These are phyloP conservation scores for Soucietia sequanensis DNA, from an alignment of 805 yeast genomes.

Conservation along the genomic window DNA sequence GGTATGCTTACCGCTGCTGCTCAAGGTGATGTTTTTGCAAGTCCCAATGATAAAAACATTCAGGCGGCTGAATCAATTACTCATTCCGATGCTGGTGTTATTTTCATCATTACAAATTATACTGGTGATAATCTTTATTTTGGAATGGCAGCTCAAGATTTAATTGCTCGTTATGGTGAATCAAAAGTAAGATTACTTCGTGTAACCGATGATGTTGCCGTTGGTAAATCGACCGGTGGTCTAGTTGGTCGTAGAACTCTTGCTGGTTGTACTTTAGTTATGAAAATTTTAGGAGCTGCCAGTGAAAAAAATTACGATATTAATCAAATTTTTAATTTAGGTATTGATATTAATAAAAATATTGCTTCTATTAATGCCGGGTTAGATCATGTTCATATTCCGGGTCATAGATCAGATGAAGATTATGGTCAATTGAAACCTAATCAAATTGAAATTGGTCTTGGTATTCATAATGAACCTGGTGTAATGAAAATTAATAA, in stretches of 20 bases:
- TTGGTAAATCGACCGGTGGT: conserved; percentile 24
- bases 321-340: conserved; percentile 25
- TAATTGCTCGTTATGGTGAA: conserved; percentile 27
- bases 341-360: conserved; percentile 20
- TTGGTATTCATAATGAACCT: conserved; percentile 42
- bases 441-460: conserved; percentile 32
- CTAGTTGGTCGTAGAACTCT: conserved; percentile 38
- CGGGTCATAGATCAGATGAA: conserved; percentile 26
- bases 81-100: conserved; percentile 33
- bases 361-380: conserved; percentile 37
- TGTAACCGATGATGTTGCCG: conserved; percentile 36
- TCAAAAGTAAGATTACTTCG: conserved; percentile 28
- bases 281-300: conserved; percentile 33
- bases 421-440: conserved; percentile 22
- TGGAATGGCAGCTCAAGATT: conserved; percentile 40
- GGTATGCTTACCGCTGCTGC: conserved; percentile 41
- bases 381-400: conserved; percentile 36
- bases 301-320: conserved; percentile 21
- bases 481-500: conserved; percentile 28
- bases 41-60: conserved; percentile 37
- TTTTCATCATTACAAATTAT: conserved; percentile 35
- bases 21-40: conserved; percentile 43
- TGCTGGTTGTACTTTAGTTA: conserved; percentile 29
- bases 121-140: conserved; percentile 40
- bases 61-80: conserved; percentile 35